These are phyloP conservation scores for Ensete ventricosum DNA, from an alignment of 176 grass and related monocot species.

Conservation along the genomic window DNA sequence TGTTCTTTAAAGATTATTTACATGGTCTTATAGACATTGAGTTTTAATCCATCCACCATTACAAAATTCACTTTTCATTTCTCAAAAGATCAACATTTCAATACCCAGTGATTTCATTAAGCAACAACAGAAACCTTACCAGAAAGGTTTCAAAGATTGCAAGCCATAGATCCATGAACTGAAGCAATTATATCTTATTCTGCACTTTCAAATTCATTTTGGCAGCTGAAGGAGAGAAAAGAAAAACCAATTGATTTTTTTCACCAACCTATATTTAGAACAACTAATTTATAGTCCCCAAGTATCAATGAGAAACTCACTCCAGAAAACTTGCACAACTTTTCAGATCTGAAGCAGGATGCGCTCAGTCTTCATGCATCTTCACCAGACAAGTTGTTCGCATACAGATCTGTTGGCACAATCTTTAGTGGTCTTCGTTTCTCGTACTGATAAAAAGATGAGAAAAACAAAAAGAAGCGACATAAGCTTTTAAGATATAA, in stretches of 20 bases:
- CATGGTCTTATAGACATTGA: too few relatives aligned
- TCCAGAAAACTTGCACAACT: background rate
- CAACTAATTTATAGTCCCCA: background rate
- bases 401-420: background rate
- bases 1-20: too few relatives aligned
- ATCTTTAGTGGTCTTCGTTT: background rate
- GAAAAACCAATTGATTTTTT: background rate
- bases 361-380: background rate
- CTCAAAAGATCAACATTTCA: too few relatives aligned
- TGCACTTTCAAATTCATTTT: background rate
- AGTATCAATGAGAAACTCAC: background rate
- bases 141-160: background rate
- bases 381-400: background rate
- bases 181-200: background rate
- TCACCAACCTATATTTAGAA: background rate
- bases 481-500: background rate
- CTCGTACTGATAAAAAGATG: background rate
- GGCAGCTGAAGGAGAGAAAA: background rate
- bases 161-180: background rate
- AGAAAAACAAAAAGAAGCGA: too few relatives aligned
- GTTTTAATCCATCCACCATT: too few relatives aligned
- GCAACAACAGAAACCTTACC: background rate
- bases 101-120: background rate
- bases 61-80: too few relatives aligned
- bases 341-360: background rate